phyloP scores from a whole-genome alignment of 2,329 filamentous ascomycete genomes.

The Aspergillus glaucus region DNA sequence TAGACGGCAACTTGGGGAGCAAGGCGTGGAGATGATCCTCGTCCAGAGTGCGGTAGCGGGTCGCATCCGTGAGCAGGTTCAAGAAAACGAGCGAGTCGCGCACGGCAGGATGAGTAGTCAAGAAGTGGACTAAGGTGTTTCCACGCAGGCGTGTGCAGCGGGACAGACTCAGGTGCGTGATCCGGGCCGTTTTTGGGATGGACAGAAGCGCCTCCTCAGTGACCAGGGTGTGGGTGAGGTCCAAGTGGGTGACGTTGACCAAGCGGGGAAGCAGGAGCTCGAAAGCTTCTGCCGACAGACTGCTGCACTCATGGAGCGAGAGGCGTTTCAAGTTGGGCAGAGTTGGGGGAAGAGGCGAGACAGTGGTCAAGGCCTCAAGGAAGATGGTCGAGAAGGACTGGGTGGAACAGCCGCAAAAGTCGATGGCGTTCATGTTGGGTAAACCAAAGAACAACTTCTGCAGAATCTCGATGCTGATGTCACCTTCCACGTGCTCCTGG shows the following conservation, averaged over 20 bases:
- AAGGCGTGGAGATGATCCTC: constrained; percentile 59
- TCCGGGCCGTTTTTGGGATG: constrained; percentile 63
- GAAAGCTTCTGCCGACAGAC: constrained; percentile 60
- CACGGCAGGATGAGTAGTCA: constrained; percentile 64
- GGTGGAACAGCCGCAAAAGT: constrained; percentile 72
- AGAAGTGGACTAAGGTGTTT: constrained; percentile 61
- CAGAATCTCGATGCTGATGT: constrained; percentile 62
- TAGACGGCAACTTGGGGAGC: constrained; percentile 58
- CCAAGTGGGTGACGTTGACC: constrained; percentile 64
- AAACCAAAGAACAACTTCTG: constrained; percentile 64
- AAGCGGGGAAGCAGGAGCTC: constrained; percentile 67
- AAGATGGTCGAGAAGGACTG: constrained; percentile 61
- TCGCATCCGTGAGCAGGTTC: constrained; percentile 65
- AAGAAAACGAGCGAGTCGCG: constrained; percentile 60
- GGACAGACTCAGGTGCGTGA: constrained; percentile 72
- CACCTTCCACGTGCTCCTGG: constrained; percentile 75
- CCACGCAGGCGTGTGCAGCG: constrained; percentile 68
- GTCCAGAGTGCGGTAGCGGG: constrained; percentile 65
- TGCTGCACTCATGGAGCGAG: constrained; percentile 72
- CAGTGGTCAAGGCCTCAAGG: constrained; percentile 45
- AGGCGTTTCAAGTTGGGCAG: constrained; percentile 58
- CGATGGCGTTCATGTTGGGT: constrained; percentile 59
- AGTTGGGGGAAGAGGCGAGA: constrained; percentile 45
- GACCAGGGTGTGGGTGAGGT: constrained; percentile 71
- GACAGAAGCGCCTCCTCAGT: constrained; percentile 64